phyloP scores from a whole-genome alignment of 257 asterid species.

The Solanum gracilifrons region DNA sequence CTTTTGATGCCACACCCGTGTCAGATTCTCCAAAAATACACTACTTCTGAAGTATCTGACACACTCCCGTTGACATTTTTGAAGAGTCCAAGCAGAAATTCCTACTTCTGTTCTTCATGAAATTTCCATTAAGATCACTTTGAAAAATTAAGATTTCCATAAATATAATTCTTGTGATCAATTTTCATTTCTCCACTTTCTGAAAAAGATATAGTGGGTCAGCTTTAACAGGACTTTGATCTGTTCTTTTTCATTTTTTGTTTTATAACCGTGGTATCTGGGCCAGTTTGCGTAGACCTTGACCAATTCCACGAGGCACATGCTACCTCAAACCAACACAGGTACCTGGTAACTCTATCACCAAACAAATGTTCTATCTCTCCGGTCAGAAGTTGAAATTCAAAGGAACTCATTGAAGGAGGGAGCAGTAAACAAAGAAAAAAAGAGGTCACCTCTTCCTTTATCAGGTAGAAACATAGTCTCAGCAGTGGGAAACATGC shows the following conservation, averaged over 20 bases:
- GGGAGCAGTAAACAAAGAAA: background rate
- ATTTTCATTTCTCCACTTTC: background rate
- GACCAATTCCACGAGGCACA: background rate
- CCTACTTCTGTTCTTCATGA: background rate
- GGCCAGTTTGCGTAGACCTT: background rate
- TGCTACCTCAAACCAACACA: background rate
- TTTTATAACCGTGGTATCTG: background rate
- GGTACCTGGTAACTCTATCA: background rate
- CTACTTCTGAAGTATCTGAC: background rate
- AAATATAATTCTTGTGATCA: background rate
- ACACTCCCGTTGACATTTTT: background rate
- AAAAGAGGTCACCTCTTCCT: background rate
- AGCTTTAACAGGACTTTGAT: background rate
- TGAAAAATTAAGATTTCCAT: background rate
- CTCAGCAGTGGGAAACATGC: background rate
- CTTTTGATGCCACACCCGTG: background rate
- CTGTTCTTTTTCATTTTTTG: background rate
- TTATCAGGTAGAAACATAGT: background rate
- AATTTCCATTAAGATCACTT: background rate
- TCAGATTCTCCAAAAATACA: background rate
- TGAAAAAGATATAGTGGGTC: background rate
- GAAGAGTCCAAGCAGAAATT: background rate
- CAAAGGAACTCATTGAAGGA: background rate
- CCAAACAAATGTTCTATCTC: background rate
- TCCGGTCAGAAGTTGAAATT: background rate